These are phyloP conservation scores for Parmelia sp. DNA, from an alignment of 495 filamentous ascomycete genomes.

Conservation along the genomic window DNA sequence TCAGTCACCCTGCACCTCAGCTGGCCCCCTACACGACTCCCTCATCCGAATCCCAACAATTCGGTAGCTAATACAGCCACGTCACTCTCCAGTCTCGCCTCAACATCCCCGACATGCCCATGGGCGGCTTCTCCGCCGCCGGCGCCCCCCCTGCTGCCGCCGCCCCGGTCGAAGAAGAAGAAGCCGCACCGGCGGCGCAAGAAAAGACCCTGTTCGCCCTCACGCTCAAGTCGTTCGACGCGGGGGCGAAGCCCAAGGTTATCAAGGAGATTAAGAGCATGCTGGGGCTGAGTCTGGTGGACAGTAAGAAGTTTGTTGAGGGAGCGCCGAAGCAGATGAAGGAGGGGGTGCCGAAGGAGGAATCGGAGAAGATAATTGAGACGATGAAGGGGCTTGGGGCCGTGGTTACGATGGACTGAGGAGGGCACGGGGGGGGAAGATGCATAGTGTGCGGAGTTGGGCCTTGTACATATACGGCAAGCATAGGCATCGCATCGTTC, in stretches of 20 bases:
- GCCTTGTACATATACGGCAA: constrained; percentile 10
- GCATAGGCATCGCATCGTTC: neutral
- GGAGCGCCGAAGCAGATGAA: constrained; percentile 96
- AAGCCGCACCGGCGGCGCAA: constrained; percentile 67
- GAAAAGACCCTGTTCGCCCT: constrained; percentile 98
- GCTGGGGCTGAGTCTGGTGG: constrained; percentile 90
- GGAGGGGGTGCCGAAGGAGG: constrained; percentile 96
- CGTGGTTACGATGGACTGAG: constrained; percentile 82
- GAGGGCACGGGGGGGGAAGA: neutral
- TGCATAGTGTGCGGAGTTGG: constrained; percentile 7
- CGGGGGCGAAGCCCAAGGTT: constrained; percentile 87
- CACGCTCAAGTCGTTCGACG: constrained; percentile 84
- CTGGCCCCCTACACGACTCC: neutral
- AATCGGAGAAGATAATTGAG: constrained; percentile 96
- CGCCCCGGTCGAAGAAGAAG: constrained; percentile 72
- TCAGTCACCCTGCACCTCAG: constrained; percentile 30
- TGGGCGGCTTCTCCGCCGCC: constrained; percentile 69
- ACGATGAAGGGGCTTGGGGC: constrained; percentile 87
- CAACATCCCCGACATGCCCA: constrained; percentile 95
- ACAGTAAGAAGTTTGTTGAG: constrained; percentile 99
- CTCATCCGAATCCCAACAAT: neutral
- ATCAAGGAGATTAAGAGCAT: constrained; percentile 99
- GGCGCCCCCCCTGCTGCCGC: constrained; percentile 55
- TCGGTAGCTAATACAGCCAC: constrained; percentile 15
- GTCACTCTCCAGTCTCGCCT: constrained; percentile 64